Conservation (phyloP, 2,329 filamentous ascomycete species). For the Paraconiothyrium brasiliense region DNA sequence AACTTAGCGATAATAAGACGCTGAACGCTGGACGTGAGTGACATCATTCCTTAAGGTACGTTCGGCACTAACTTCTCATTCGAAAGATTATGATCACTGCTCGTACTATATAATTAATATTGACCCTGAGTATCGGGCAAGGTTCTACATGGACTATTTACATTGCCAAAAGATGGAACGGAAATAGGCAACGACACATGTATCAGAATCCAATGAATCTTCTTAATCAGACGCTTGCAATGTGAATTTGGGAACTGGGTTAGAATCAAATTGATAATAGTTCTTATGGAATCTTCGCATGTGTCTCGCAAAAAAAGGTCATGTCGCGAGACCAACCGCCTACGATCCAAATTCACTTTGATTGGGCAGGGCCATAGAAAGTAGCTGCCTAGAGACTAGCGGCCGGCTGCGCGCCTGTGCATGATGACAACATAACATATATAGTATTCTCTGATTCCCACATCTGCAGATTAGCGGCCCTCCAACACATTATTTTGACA, state of each 20-base stretch:
- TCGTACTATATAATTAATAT: neutral
- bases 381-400: slow-evolving; percentile 1
- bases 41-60: neutral
- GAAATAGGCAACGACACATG: neutral
- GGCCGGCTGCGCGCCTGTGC: neutral
- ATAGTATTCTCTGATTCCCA: no score
- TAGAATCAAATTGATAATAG: no score
- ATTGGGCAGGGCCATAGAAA: neutral
- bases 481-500: neutral
- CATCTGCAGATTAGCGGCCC: no score
- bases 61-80: neutral
- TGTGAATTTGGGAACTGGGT: no score
- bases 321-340: no score
- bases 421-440: neutral
- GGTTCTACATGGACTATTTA: neutral
- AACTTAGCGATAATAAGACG: neutral
- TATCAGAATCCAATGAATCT: no score
- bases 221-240: no score
- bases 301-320: no score
- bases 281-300: no score
- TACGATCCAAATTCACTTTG: neutral
- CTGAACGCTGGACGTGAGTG: slow-evolving; percentile 1
- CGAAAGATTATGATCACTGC: neutral
- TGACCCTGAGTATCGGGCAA: neutral
- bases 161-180: neutral